Conservation (phyloP, 352 stramenopile species). For the Globisporangium paroecandrum region DNA sequence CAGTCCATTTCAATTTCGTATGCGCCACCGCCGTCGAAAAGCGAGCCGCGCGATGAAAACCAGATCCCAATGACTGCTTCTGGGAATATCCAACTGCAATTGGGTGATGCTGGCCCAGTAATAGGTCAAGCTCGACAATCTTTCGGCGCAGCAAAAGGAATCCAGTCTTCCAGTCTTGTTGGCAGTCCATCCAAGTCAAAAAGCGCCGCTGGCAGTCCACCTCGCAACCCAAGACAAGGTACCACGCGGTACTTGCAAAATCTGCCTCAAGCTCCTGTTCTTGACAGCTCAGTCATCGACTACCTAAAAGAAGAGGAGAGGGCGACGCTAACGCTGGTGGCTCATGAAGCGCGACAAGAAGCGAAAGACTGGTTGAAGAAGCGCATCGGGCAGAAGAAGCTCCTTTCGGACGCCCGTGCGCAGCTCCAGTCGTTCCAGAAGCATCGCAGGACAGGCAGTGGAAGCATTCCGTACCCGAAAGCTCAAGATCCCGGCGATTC, state of each 20-base stretch:
- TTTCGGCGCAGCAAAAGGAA: background rate
- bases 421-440: slow-evolving; percentile 47
- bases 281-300: slow-evolving; percentile 31
- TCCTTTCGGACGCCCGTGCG: slow-evolving; percentile 60
- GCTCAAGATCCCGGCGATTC: background rate
- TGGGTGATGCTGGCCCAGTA: background rate
- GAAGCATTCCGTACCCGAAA: slow-evolving; percentile 22
- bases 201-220: slow-evolving; percentile 9
- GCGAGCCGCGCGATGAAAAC: background rate
- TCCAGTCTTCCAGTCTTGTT: background rate
- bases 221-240: slow-evolving; percentile 4
- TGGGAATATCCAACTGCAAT: background rate
- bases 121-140: background rate
- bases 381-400: slow-evolving; percentile 70
- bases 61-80: background rate
- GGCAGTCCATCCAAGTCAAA: background rate
- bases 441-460: slow-evolving; percentile 43
- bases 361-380: slow-evolving; percentile 72
- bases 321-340: slow-evolving; percentile 61
- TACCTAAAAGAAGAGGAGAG: slow-evolving; percentile 61
- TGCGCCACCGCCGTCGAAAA: background rate
- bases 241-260: slow-evolving; percentile 18
- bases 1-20: slow-evolving; percentile 9
- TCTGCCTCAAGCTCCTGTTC: slow-evolving; percentile 22
- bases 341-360: slow-evolving; percentile 58